Percentiles rank a stretch among this genome's conserved stretches.
Evolutionary conservation across 177 flowering plant species (phyloP).

Genomic region (Vitis hybrid): DNA sequence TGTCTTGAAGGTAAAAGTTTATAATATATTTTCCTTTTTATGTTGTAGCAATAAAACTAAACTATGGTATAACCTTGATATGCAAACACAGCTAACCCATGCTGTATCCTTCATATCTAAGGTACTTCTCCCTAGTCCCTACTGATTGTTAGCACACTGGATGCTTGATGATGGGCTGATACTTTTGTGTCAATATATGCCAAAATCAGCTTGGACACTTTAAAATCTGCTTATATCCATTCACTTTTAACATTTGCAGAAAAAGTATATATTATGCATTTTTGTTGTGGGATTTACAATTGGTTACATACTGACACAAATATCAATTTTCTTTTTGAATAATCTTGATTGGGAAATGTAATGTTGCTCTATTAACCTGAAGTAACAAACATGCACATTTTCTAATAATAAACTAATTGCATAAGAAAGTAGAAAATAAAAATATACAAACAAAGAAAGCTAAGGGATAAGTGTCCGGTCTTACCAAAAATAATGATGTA

Average conservation of each 20-base stretch:
- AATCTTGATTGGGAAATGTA: too few relatives aligned
- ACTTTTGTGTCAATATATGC: not conserved
- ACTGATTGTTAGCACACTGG: too few relatives aligned
- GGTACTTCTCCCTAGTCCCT: not conserved
- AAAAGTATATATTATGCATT: not conserved
- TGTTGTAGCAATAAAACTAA: not conserved
- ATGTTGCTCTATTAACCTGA: too few relatives aligned
- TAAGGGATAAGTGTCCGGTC: too few relatives aligned
- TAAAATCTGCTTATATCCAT: not conserved
- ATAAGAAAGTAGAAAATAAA: too few relatives aligned
- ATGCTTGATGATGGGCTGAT: not conserved
- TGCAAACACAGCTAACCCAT: not conserved
- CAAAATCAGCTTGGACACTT: not conserved
- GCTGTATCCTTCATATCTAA: not conserved
- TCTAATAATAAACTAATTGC: too few relatives aligned
- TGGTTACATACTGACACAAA: too few relatives aligned
- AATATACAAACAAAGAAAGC: too few relatives aligned
- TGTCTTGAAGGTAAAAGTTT: conserved; percentile 75
- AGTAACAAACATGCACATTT: too few relatives aligned
- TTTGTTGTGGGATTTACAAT: not conserved
- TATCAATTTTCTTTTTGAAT: too few relatives aligned
- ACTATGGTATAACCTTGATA: not conserved
- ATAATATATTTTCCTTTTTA: not conserved
- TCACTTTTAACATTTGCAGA: not conserved
- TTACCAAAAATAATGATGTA: too few relatives aligned